Conservation (phyloP, 2,329 filamentous ascomycete species). For the Drechslerella coelobrocha region DNA sequence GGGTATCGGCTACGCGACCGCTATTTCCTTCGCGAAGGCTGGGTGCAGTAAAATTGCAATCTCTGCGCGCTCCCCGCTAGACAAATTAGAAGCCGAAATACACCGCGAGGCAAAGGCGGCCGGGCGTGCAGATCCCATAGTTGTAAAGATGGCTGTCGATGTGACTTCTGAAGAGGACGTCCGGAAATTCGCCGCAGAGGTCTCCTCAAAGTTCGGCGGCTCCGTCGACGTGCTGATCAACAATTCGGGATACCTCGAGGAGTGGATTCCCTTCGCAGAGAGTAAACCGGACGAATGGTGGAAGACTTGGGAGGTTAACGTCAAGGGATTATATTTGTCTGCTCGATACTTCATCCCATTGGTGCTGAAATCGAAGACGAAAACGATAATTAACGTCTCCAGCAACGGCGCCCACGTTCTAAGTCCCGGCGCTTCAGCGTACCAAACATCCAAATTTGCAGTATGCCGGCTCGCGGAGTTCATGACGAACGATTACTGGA, state of each 20-base stretch:
- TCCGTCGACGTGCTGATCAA: constrained; percentile 60
- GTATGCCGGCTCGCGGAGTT: constrained; percentile 61
- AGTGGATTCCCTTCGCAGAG: constrained; percentile 53
- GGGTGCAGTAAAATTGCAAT: constrained; percentile 64
- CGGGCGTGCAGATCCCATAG: constrained; percentile 56
- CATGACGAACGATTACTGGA: constrained; percentile 60
- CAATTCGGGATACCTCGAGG: constrained; percentile 61
- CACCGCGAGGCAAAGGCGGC: constrained; percentile 57
- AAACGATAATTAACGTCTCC: constrained; percentile 58
- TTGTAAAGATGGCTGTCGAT: constrained; percentile 55
- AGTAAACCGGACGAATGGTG: constrained; percentile 57
- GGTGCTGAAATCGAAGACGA: constrained; percentile 7
- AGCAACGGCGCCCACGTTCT: constrained; percentile 59
- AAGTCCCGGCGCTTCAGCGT: constrained; percentile 58
- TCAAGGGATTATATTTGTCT: constrained; percentile 62
- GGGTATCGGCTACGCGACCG: constrained; percentile 65
- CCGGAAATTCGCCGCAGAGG: constrained; percentile 53
- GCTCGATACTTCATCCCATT: constrained; percentile 54
- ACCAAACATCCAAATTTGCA: constrained; percentile 62
- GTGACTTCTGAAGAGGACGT: constrained; percentile 57
- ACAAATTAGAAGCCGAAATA: constrained; percentile 57
- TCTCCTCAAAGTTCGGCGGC: constrained; percentile 56
- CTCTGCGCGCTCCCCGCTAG: constrained; percentile 63
- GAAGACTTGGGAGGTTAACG: constrained; percentile 62
- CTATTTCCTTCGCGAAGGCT: constrained; percentile 65